phyloP scores from a whole-genome alignment of 805 yeast genomes.

The Yarrowia osloensis region DNA sequence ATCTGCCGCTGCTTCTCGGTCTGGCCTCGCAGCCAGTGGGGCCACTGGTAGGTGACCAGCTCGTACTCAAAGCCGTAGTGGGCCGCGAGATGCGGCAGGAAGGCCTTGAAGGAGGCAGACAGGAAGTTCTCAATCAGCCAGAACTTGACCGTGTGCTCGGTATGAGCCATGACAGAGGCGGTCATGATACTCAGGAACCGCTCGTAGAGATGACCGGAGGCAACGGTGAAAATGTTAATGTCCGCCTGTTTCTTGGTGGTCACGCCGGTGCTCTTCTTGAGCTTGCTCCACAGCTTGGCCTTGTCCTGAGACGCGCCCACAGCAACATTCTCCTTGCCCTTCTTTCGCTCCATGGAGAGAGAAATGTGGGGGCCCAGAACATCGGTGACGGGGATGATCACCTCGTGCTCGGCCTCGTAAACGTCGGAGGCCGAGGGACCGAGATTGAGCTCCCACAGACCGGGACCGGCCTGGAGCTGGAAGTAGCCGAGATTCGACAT shows the following conservation, averaged over 20 bases:
- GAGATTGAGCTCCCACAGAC: constrained; percentile 59
- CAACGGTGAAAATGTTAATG: constrained; percentile 77
- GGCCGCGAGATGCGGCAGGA: constrained; percentile 60
- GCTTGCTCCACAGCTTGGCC: constrained; percentile 29
- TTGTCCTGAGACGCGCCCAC: constrained; percentile 31
- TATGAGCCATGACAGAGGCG: constrained; percentile 67
- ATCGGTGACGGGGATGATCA: neutral
- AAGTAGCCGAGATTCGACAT: constrained; percentile 84
- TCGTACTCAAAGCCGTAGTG: constrained; percentile 69
- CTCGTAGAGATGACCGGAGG: constrained; percentile 81
- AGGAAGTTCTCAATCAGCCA: constrained; percentile 85
- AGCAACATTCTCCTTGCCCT: constrained; percentile 45
- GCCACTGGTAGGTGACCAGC: constrained; percentile 88
- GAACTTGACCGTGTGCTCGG: constrained; percentile 68
- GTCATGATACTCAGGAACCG: constrained; percentile 76
- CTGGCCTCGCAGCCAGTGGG: constrained; percentile 81
- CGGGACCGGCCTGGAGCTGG: constrained; percentile 75
- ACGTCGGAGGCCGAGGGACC: constrained; percentile 46
- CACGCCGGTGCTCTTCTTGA: constrained; percentile 12
- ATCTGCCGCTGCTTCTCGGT: constrained; percentile 73
- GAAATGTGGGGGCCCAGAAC: constrained; percentile 11
- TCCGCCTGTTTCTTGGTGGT: constrained; percentile 51
- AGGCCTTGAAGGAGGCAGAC: constrained; percentile 65
- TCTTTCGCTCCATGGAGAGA: constrained; percentile 43
- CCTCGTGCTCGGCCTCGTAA: neutral